Evolutionary conservation across 495 filamentous ascomycete species (phyloP).

Genomic region (Paragyromitra xinjiangensis): DNA sequence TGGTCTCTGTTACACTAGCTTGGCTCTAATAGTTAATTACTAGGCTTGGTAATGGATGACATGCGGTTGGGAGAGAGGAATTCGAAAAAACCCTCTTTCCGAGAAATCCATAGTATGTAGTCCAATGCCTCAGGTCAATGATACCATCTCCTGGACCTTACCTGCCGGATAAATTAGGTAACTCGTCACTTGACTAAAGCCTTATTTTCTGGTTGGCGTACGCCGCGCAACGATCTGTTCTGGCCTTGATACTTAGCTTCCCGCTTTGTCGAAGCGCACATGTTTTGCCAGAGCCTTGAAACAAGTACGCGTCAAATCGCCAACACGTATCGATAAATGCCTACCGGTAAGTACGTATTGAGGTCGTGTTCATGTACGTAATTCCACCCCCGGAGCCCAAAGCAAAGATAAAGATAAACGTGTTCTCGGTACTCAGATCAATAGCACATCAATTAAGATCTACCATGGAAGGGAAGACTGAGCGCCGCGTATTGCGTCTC

Average conservation of each 20-base stretch:
- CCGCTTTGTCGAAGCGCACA: not conserved
- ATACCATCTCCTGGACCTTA: slow-evolving; percentile 1
- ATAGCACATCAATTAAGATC: slow-evolving; percentile 1
- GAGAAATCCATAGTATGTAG: not conserved
- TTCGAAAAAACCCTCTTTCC: not conserved
- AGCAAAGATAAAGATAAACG: slow-evolving; percentile 21
- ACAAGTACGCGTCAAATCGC: slow-evolving; percentile 7
- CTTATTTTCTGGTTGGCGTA: slow-evolving; percentile 7
- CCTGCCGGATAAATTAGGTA: slow-evolving; percentile 17
- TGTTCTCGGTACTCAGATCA: slow-evolving; percentile 10
- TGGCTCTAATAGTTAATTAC: not conserved
- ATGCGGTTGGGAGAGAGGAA: not conserved
- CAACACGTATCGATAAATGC: slow-evolving; percentile 20
- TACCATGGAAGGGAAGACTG: not conserved
- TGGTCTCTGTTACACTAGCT: not conserved
- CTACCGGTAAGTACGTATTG: slow-evolving; percentile 17
- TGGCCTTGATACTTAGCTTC: slow-evolving; percentile 2
- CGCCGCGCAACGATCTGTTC: not conserved
- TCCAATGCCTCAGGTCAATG: slow-evolving; percentile 11
- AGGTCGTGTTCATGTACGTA: slow-evolving; percentile 12
- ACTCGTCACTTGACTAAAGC: slow-evolving; percentile 3
- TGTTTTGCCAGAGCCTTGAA: slow-evolving; percentile 12
- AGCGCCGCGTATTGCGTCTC: slow-evolving; percentile 8
- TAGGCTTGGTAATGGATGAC: not conserved
- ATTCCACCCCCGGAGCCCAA: slow-evolving; percentile 1